Percentiles rank a stretch among this genome's conserved stretches.
phyloP scores from a whole-genome alignment of 345 rosid genomes.

The Rhodamnia argentea region DNA sequence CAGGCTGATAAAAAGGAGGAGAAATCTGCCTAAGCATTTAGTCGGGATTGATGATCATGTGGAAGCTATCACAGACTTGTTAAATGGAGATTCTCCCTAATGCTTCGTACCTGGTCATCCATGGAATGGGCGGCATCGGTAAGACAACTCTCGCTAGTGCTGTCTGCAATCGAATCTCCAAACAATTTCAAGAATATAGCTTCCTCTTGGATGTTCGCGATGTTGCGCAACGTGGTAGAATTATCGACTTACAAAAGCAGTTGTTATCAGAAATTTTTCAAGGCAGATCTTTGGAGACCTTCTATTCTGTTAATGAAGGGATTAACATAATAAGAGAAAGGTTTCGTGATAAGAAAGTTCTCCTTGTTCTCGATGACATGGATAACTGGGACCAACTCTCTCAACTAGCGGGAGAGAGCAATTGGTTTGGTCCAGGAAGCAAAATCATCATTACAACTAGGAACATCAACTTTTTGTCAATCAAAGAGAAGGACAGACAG shows the following conservation, averaged over 20 bases:
- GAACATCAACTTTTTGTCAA: background rate
- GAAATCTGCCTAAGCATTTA: background rate
- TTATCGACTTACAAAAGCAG: background rate
- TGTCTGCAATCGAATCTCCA: background rate
- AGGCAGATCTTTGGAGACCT: background rate
- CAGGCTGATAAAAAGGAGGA: background rate
- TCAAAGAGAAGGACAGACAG: background rate
- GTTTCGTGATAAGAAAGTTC: background rate
- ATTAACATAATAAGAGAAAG: background rate
- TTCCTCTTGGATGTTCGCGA: background rate
- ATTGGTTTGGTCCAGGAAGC: background rate
- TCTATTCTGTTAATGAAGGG: background rate
- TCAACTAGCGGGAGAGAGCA: background rate
- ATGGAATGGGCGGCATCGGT: background rate
- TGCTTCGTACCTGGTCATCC: accelerated
- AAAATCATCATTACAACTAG: background rate
- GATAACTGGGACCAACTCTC: background rate
- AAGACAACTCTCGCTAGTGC: accelerated
- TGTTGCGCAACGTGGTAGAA: accelerated
- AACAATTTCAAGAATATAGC: background rate
- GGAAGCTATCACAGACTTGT: background rate
- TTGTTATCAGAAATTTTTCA: background rate
- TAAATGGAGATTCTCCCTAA: accelerated
- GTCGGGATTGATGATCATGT: background rate
- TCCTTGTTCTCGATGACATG: background rate